Evolutionary conservation across 108 stramenopile genomes (phyloP).

Genomic region (Aurantiochytrium sp.): DNA sequence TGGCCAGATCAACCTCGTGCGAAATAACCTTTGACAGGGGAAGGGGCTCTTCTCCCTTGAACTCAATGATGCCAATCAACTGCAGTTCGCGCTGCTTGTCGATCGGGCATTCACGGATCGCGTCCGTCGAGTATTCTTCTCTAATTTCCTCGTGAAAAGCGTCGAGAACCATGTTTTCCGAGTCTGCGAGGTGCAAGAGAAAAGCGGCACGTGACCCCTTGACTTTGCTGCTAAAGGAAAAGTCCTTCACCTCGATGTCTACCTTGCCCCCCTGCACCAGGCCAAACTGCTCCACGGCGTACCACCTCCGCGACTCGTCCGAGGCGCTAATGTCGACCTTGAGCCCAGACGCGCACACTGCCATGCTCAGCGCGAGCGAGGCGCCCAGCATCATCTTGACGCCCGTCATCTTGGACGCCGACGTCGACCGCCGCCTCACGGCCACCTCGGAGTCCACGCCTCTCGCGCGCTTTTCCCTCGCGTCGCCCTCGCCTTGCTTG

Average conservation of each 20-base stretch:
- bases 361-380: too few species aligned
- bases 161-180: constrained; percentile 16
- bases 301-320: constrained; percentile 30
- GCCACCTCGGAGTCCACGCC: too few species aligned
- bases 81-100: background rate
- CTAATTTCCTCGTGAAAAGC: background rate
- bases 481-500: too few species aligned
- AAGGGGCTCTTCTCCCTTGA: background rate
- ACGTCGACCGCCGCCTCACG: too few species aligned
- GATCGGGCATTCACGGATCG: background rate
- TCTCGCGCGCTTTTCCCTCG: too few species aligned
- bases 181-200: constrained; percentile 23
- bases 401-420: too few species aligned
- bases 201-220: background rate
- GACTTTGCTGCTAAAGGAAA: background rate
- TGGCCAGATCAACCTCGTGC: constrained; percentile 38
- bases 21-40: constrained; percentile 14
- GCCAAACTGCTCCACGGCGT: constrained; percentile 67
- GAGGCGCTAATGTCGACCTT: background rate
- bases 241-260: constrained; percentile 57
- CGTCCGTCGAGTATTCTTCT: background rate
- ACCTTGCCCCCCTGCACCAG: constrained; percentile 68
- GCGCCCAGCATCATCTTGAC: too few species aligned
- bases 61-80: background rate
- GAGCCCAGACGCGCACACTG: background rate